Conservation (phyloP, 257 asterid genomes). For the Capsicum baccatum region DNA sequence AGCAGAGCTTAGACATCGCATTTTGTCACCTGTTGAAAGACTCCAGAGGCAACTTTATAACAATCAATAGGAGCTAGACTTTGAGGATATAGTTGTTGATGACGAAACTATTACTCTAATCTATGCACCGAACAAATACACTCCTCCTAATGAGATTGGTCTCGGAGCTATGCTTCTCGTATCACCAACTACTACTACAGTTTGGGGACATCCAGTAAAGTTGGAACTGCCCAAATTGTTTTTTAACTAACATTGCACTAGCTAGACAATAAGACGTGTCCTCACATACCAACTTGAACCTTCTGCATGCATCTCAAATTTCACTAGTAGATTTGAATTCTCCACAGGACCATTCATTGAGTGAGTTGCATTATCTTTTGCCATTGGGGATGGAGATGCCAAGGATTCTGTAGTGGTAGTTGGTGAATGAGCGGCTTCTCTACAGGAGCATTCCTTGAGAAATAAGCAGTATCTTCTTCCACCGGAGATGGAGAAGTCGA, state of each 20-base stretch:
- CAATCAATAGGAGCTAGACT: not conserved
- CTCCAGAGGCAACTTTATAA: constrained; percentile 37
- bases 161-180: constrained; percentile 49
- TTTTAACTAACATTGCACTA: no score
- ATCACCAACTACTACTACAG: constrained; percentile 15
- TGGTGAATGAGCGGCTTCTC: not conserved
- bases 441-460: not conserved
- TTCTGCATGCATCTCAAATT: no score
- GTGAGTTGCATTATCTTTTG: no score
- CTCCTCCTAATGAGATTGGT: constrained; percentile 58
- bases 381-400: no score
- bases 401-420: no score
- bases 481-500: not conserved
- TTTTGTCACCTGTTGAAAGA: constrained; percentile 40
- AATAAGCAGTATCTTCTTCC: not conserved
- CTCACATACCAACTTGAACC: no score
- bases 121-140: constrained; percentile 34
- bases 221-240: no score
- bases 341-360: no score
- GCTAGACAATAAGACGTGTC: no score
- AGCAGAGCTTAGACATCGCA: constrained; percentile 39
- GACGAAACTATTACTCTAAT: constrained; percentile 41
- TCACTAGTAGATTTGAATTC: no score
- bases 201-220: not conserved
- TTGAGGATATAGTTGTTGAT: not conserved